Evolutionary conservation across 2,329 filamentous ascomycete genomes (phyloP), one percentile per base, ranked within the genome.

Genomic region (Cyphellophora attinorum): DNA sequence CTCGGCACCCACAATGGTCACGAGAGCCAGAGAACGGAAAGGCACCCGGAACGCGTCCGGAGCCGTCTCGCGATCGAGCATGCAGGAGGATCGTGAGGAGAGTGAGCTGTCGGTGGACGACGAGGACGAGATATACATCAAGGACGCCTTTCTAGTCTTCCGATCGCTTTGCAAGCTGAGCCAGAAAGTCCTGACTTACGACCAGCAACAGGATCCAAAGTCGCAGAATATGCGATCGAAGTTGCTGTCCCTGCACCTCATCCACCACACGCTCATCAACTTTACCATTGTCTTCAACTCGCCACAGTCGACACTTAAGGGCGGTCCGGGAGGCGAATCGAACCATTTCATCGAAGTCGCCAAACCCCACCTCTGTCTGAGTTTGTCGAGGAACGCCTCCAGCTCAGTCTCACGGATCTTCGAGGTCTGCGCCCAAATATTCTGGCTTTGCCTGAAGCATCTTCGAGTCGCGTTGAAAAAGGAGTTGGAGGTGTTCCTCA

Each of bases 191-290:
- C 68, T 98, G 16, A 77, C 84, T 6, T 78, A 86, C 2, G 91
- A 98, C 42, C 88, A 96, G 57, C 77, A 94, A 13, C 86, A 89
- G 51, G 91, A 98, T 52, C 65, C 94, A 33, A 86, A 85, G 37
- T 89, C 88, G 12, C 88, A 95, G 53, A 85, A 89, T 23, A 98
- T 98, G 89, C 80, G 91, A 41, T 95, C 89, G 3, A 98, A 98
- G 60, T 70, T 98, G 33, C 76, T 98, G 42, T 95, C 91, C 11
- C 73, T 98, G 37, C 88, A 98, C 57, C 79, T 96, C 41, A 91
- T 98, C 45, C 88, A 95, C 54, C 93, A 85, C 27, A 77, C 95
- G 37, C 74, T 98, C 30, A 93, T 93, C 66, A 96, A 95, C 61
- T 85, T 96, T 60, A 83, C 89, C 44, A 62, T 74, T 39, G 82